These are phyloP conservation scores for Globisporangium ultimum DNA, from an alignment of 352 stramenopile genomes.

Conservation along the genomic window DNA sequence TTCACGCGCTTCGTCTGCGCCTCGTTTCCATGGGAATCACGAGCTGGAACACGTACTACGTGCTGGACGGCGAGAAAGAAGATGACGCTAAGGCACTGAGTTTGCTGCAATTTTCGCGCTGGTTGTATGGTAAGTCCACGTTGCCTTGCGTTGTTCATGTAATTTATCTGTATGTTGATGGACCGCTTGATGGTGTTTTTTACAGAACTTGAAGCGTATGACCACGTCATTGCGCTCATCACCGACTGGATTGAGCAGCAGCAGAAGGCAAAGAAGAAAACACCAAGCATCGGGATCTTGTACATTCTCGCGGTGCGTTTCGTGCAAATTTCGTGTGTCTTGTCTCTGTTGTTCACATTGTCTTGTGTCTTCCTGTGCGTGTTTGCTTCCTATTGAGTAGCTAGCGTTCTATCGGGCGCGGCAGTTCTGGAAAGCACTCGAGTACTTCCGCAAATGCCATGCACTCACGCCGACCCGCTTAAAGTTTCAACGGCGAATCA, in stretches of 20 bases:
- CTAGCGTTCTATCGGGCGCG: slow-evolving; percentile 26
- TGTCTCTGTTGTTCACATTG: neutral
- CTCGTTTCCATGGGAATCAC: slow-evolving; percentile 32
- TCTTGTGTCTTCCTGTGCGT: neutral
- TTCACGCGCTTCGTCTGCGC: slow-evolving; percentile 1
- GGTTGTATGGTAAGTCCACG: slow-evolving; percentile 59
- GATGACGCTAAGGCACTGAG: slow-evolving; percentile 6
- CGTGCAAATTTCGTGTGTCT: slow-evolving; percentile 3
- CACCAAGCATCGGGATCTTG: slow-evolving; percentile 13
- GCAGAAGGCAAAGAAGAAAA: slow-evolving; percentile 8
- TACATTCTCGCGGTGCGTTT: slow-evolving; percentile 46
- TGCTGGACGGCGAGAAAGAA: slow-evolving; percentile 35
- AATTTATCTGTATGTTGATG: neutral
- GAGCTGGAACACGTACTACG: slow-evolving; percentile 52
- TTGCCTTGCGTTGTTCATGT: neutral
- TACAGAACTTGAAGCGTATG: slow-evolving; percentile 34
- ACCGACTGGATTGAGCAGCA: neutral
- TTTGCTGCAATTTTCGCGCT: slow-evolving; percentile 55
- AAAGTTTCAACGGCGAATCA: slow-evolving; percentile 51
- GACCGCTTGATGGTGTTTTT: neutral
- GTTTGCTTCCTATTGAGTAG: slow-evolving; percentile 18
- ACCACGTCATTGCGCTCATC: slow-evolving; percentile 25
- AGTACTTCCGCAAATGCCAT: slow-evolving; percentile 41
- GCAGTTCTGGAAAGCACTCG: slow-evolving; percentile 43
- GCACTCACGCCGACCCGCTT: slow-evolving; percentile 33